These are phyloP conservation scores for Kluyveromyces dobzhanskii DNA, from an alignment of 805 yeast species.

Conservation along the genomic window DNA sequence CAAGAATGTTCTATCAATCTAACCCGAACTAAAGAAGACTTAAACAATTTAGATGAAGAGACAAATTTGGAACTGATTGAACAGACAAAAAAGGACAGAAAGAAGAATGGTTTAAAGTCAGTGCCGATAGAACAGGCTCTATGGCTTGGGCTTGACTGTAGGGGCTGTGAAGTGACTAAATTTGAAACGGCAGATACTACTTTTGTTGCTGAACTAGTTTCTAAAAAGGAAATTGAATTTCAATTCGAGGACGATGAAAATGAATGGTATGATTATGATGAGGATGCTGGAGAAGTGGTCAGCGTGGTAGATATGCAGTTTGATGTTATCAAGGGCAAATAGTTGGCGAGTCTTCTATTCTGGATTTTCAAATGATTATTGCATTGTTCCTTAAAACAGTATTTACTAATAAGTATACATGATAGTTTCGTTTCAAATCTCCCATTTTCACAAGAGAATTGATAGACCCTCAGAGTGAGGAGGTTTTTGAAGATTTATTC, in stretches of 20 bases:
- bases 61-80: conserved; percentile 10
- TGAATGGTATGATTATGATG: conserved; percentile 96
- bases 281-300: conserved; percentile 70
- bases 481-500: conserved; percentile 1
- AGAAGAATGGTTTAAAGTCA: conserved; percentile 22
- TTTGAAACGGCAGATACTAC: conserved; percentile 48
- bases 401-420: too few species aligned
- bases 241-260: conserved; percentile 59
- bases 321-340: conserved; percentile 40
- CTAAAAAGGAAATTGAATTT: conserved; percentile 21
- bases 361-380: too few species aligned
- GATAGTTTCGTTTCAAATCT: too few species aligned
- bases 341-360: not conserved
- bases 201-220: conserved; percentile 15
- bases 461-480: too few species aligned
- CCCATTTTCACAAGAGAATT: too few species aligned
- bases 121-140: conserved; percentile 18
- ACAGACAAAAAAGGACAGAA: conserved; percentile 16
- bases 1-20: conserved; percentile 23
- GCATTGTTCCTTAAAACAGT: too few species aligned
- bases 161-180: conserved; percentile 70
- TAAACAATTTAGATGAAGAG: conserved; percentile 15
- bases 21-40: conserved; percentile 17
- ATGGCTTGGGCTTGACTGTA: conserved; percentile 66
- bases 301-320: conserved; percentile 68